phyloP scores from a whole-genome alignment of 106 monocot species.

The Apostasia ramifera region DNA sequence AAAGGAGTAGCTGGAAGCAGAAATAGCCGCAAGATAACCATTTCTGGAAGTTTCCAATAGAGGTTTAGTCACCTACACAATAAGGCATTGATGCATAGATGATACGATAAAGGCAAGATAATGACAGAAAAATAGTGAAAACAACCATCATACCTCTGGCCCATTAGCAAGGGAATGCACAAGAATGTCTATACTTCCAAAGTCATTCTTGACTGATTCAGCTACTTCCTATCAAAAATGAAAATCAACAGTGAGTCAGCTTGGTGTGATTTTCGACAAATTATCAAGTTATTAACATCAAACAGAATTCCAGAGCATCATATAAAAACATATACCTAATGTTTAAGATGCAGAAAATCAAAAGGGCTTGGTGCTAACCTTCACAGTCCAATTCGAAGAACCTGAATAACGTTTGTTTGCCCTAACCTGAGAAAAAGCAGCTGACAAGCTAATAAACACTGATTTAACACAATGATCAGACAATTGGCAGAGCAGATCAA shows the following conservation, averaged over 20 bases:
- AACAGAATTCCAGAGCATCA: not conserved
- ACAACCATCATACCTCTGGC: conserved; percentile 45
- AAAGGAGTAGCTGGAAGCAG: conserved; percentile 94
- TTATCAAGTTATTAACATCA: not conserved
- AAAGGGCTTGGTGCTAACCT: conserved; percentile 24
- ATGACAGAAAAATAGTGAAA: not conserved
- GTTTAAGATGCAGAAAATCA: not conserved
- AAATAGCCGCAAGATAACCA: conserved; percentile 91
- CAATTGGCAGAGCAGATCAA: not conserved
- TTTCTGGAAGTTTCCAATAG: conserved; percentile 87
- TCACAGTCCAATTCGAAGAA: conserved; percentile 93
- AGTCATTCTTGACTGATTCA: conserved; percentile 83
- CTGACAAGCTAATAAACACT: not conserved
- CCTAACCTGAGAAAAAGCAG: conserved; percentile 48
- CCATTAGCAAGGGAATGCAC: conserved; percentile 99
- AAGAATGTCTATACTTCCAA: conserved; percentile 94
- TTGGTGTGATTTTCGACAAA: not conserved
- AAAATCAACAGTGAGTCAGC: not conserved
- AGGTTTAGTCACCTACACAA: conserved; percentile 69
- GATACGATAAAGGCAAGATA: not conserved
- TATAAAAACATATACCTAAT: not conserved
- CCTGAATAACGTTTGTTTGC: conserved; percentile 84
- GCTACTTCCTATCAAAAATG: conserved; percentile 63
- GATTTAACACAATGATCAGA: not conserved
- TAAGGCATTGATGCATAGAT: not conserved